These are phyloP conservation scores for Vigna reflexopilosa DNA, from an alignment of 306 rosid species.

Conservation along the genomic window DNA sequence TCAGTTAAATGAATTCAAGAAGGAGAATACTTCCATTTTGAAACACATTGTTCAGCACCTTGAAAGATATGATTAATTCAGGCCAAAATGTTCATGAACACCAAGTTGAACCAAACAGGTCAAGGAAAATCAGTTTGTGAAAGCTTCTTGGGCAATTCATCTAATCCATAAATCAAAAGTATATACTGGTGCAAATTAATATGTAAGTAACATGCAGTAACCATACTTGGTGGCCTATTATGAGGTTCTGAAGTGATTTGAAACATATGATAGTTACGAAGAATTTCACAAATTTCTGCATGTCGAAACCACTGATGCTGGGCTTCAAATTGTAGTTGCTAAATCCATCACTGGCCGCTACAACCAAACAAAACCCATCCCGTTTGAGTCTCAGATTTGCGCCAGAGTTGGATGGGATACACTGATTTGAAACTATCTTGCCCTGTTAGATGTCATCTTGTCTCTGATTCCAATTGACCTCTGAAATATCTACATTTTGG, in stretches of 20 bases:
- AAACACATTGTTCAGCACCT: slow-evolving; percentile 27
- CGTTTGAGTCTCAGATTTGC: slow-evolving; percentile 57
- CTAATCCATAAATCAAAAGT: background rate
- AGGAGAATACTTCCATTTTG: slow-evolving; percentile 23
- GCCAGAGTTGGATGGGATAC: slow-evolving; percentile 68
- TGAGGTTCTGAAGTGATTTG: slow-evolving; percentile 83
- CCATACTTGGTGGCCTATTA: slow-evolving; percentile 82
- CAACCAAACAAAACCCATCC: slow-evolving; percentile 12
- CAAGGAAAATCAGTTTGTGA: slow-evolving; percentile 20
- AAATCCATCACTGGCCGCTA: slow-evolving; percentile 33
- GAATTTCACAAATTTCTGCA: slow-evolving; percentile 97
- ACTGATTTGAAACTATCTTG: slow-evolving; percentile 69
- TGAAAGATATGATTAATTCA: slow-evolving; percentile 23
- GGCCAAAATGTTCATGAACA: background rate
- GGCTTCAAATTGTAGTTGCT: slow-evolving; percentile 76
- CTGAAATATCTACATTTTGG: too few species aligned
- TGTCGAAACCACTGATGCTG: slow-evolving; percentile 90
- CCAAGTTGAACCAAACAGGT: slow-evolving; percentile 18
- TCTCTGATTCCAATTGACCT: background rate
- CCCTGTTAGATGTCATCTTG: slow-evolving; percentile 38
- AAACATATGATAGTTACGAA: slow-evolving; percentile 71
- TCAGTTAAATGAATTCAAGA: slow-evolving; percentile 29
- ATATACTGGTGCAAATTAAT: slow-evolving; percentile 7
- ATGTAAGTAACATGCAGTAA: slow-evolving; percentile 39
- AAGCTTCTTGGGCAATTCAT: slow-evolving; percentile 25